Evolutionary conservation across 2,329 filamentous ascomycete genomes (phyloP), one percentile per base, ranked within the genome.

Genomic region (Colletotrichum endophyticum): DNA sequence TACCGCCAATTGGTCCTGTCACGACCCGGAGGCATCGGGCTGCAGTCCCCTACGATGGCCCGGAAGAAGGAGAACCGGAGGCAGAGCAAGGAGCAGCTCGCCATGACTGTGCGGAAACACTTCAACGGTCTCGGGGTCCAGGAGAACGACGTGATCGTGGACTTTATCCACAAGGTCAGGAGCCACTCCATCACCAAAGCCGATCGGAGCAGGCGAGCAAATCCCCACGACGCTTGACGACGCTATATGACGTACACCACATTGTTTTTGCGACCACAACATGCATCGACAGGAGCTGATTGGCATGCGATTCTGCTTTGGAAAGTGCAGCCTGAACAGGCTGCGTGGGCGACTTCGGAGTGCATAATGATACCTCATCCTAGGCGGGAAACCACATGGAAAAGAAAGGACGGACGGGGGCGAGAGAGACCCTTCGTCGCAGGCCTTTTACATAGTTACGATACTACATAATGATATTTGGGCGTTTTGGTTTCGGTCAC

Each of bases 121-220:
- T 97, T 97, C 86, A 97, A 97, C 82, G 92, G 92, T 39, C 89
- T 95, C 79, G 94, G 94, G 19, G 91, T 96, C 56, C 93, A 93
- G 78, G 95, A 98, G 86, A 95, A 93, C 82, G 95, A 97, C 80
- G 93, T 96, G 79, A 94, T 97, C 73, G 94, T 96, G 73, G 94
- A 95, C 78, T 92, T 95, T 82, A 88, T 96, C 77, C 95, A 95
- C 88, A 94, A 92, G 82, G 89, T 95, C 34, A 73, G 70, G 49
- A 78, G 77, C 39, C 77, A 78, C 8, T 56, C 76, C 22, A 71
- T 78, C n/a, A 73, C 77, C 19, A 76, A 78, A 53, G 64, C 70
- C 53, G 73, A 78, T 73, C 70, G 67, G 16, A 67, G 62, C 49
- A 61, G 73, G 57, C 63, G 67, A 44, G 62, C 73, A n/a, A 72